Base-by-base conservation (phyloP, 495 filamentous ascomycete species). In the Penicillium maclennaniae region DNA sequence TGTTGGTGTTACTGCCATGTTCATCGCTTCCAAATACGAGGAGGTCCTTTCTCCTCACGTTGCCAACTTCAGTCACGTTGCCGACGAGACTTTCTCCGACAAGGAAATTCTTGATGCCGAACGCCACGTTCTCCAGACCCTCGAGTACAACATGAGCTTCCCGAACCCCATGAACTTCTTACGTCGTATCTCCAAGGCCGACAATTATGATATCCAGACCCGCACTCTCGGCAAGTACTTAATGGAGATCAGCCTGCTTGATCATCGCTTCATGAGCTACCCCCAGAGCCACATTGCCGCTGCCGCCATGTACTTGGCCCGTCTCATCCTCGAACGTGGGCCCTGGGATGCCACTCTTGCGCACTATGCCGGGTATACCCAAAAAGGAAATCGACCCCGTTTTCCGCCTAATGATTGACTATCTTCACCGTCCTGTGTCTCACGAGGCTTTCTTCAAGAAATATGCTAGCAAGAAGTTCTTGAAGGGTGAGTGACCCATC, bases 101-200 rank as follows among this genome's bases (percentile, higher is more conserved):
- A 82, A 86, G 43, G 92, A 97, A 68, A 97, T 98, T 58, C 78
- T 98, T n/a, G 91, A 89, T 67, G 95, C 93, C 43, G 93, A 98
- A 69, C 89, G 93, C 43, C 95, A 92, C 70, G 84, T 97, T 49
- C 83, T 98, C 39, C 78, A 85, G 38, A 86, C 91, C 7, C 84
- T 98, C 53, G 86, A 96, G 71, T 98, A 97, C 70, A 93, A 97
- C 69, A 86, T 98, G 54, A 97, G 92, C 77, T 97, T 95, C 63
- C 93, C 93, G 27, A 98, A 98, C 69, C 93, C 93, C 8, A 97
- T 98, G 93, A 97, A 98, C 80, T 98, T 98, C 75, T 82, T 98
- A 47, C 87, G 93, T 31, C 86, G 95, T 52, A 97, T 98, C 70
- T 97, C 92, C 39, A 98, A 98, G 75, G 93, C 93, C 51, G 95